These are phyloP conservation scores for Leccinum arenicola DNA, from an alignment of 768 basidiomycete genomes.

Conservation along the genomic window DNA sequence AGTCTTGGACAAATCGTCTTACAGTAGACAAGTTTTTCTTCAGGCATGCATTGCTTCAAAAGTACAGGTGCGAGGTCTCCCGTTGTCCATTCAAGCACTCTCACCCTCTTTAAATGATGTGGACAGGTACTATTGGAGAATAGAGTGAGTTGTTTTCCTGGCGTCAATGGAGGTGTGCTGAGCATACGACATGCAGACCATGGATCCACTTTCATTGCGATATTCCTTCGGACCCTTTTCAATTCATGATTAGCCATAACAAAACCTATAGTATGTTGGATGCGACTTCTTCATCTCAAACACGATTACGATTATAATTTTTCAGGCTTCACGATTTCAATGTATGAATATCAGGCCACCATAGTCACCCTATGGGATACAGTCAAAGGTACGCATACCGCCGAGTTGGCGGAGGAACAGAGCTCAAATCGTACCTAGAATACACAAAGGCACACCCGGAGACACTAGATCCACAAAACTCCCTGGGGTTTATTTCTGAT, in stretches of 20 bases:
- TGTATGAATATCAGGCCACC: constrained; percentile 61
- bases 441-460: constrained; percentile 40
- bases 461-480: constrained; percentile 49
- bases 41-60: constrained; percentile 26
- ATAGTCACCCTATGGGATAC: constrained; percentile 63
- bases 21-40: constrained; percentile 48
- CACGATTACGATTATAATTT: background rate
- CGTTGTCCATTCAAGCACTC: background rate
- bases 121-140: constrained; percentile 29
- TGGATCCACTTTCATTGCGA: constrained; percentile 55
- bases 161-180: constrained; percentile 36
- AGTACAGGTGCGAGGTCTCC: constrained; percentile 26
- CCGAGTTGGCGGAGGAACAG: constrained; percentile 30
- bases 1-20: background rate
- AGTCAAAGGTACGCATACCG: constrained; percentile 47
- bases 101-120: background rate
- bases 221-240: constrained; percentile 46
- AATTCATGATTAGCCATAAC: constrained; percentile 53
- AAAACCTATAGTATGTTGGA: constrained; percentile 47
- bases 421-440: constrained; percentile 20
- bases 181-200: constrained; percentile 34
- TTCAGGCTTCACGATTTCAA: constrained; percentile 58
- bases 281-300: background rate
- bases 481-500: constrained; percentile 61
- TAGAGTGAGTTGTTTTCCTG: constrained; percentile 24